These are phyloP conservation scores for Pythium grandisporangium DNA, from an alignment of 352 stramenopile genomes.

Conservation along the genomic window DNA sequence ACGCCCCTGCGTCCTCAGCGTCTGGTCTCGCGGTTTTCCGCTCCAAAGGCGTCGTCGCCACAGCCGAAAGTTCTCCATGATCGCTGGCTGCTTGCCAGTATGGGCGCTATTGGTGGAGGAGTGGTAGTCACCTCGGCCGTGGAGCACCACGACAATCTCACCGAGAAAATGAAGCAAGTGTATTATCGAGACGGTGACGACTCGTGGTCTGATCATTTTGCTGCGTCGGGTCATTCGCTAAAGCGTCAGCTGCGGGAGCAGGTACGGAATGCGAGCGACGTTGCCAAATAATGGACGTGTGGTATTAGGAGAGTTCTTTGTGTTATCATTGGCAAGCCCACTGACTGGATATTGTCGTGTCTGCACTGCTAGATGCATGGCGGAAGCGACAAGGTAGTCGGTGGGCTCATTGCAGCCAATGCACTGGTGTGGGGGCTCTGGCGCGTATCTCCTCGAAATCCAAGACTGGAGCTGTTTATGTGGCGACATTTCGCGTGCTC, in stretches of 20 bases:
- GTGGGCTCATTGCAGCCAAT: slow-evolving; percentile 54
- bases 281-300: no score
- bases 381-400: slow-evolving; percentile 54
- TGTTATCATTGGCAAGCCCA: no score
- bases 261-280: no score
- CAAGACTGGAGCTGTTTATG: slow-evolving; percentile 56
- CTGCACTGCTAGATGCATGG: slow-evolving; percentile 58
- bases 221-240: slow-evolving; percentile 4
- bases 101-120: slow-evolving; percentile 39
- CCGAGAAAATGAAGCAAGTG: background rate
- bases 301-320: no score
- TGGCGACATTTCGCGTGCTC: slow-evolving; percentile 80
- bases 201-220: slow-evolving; percentile 4
- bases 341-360: no score
- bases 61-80: no score
- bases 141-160: background rate
- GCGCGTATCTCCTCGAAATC: slow-evolving; percentile 44
- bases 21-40: no score
- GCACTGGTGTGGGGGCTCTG: slow-evolving; percentile 64
- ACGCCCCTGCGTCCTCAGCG: no score
- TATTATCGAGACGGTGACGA: slow-evolving; percentile 6
- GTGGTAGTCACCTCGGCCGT: slow-evolving; percentile 25
- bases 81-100: slow-evolving; percentile 30
- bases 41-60: no score
- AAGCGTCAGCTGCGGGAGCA: slow-evolving; percentile 2